Evolutionary conservation across 805 yeast genomes (phyloP), one percentile per base, ranked within the genome.

Genomic region (Myxozyma vanderwaltii): DNA sequence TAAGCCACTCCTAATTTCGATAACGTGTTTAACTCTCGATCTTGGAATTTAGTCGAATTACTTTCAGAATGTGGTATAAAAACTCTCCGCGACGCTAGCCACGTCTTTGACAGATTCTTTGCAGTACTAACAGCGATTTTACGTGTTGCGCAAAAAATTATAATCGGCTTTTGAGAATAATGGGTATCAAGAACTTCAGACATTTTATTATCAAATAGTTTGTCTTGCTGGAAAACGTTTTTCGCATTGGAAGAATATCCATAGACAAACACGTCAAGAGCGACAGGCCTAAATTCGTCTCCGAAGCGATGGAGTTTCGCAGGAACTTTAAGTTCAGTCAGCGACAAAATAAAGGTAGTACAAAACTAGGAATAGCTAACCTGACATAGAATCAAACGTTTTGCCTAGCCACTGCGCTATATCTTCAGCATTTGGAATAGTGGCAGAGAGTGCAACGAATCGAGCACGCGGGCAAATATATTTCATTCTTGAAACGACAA

Each of bases 61-160:
- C 17, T n/a, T 8, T 27, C 26, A 4, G 38, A 36, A 19, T 48
- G 46, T 2, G 44, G 45, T 13, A 21, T 26, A n/a, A 39, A 47
- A 5, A 48, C 54, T 24, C 27, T 27, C n/a, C 55, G 33, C 8
- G 55, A 31, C 2, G 53, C 13, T 15, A 50, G 13, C 62, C 63
- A 58, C 4, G 35, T 15, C 33, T 21, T 44, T 10, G 50, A 47
- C 4, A 64, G 50, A 10, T 10, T 35, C 45, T 75, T 77, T 0
- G 84, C 83, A 0, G 86, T 81, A 0, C 75, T 65, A 0, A 76
- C 68, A 2, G 82, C 74, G 13, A 82, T 79, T 15, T 75, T 75
- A 67, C 86, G 74, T 0, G 86, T 82, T 0, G 85, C 77, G 59
- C 86, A 82, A 65, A 82, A 82, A 0, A 82, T 70, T 36, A 82